Base-by-base conservation (phyloP, 345 rosid species). In the Ricinus communis region DNA sequence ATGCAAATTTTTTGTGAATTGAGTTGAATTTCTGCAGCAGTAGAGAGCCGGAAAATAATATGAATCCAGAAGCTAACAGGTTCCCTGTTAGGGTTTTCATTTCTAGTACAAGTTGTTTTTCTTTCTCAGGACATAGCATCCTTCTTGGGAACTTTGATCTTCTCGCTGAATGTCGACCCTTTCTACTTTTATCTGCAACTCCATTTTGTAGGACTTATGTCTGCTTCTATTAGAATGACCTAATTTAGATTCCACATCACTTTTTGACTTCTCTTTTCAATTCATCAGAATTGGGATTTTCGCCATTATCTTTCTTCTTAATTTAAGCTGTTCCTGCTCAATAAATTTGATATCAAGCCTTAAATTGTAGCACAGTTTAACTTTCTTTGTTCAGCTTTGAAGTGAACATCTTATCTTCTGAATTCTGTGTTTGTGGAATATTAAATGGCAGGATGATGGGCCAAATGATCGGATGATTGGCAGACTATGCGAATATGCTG, bases 401-500 rank as follows among this genome's bases (percentile, higher is more conserved):
- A 51, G 19, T 21, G 58, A 61, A 31, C 50, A 10, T 49, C 36
- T 47, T 33, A 31, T 45, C 22, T n/a, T 70, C 55, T 40, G 43
- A 65, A 22, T 28, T 28, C 22, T 53, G 3, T 71, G 22, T 40
- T 71, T 30, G 25, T 75, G 47, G 59, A 21, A n/a, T 53, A 43
- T 59, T 71, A n/a, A 58, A 67, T 84, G 78, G 71, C 80, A 96
- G 98, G 97, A 85, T 19, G 97, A 93, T 79, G 98, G 86, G 66
- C 93, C 90, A 43, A 93, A 91, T 82, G 99, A 93, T 59, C 81
- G 98, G 72, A 93, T 84, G 82, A 93, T 96, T 24, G 91, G 88
- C 69, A 96, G 91, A 81, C 86, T 96, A 31, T 96, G 99, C 79
- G 98, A 96, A 76, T 96, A 96, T 80, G 98, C 93, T 74, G 81